Base-by-base conservation (phyloP, 495 filamentous ascomycete species). In the Neurospora sp. region DNA sequence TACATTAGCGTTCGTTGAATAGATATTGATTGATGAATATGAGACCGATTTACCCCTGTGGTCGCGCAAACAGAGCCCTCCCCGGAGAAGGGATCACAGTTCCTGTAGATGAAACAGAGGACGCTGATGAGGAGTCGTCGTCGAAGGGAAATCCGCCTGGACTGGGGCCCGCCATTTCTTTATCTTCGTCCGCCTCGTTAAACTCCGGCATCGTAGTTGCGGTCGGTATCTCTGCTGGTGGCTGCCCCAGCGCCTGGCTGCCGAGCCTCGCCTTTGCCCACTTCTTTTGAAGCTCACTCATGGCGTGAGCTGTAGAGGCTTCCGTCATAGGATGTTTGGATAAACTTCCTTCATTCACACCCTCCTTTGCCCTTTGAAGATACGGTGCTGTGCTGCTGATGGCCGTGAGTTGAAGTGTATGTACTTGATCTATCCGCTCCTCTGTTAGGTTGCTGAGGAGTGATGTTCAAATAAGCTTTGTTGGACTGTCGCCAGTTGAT, bases 221-320 rank as follows among this genome's bases (percentile, higher is more conserved):
- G 40, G 70, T 41, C 41, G 70, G 42, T 54, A 72, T 73, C 69
- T 41, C 70, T 18, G 73, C 39, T 72, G 54, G 54, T 75, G 62
- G 74, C 39, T 66, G 54, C 23, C 54, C 54, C 27, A 66, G 5
- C 54, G 54, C 54, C 54, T 35, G 54, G 16, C 20, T 72, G 44
- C 86, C 85, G 76, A 96, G 84, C 84, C 92, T 94, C 46, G 93
- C 86, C 82, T 93, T 94, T 79, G 91, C 91, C 82, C 94, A 96
- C 71, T 90, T 89, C 79, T 89, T 91, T 83, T 95, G 93, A 42
- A 98, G 88, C 73, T 94, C 90, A 79, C 93, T 96, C 94, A 98
- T 97, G 77, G 75, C 79, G 54, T 66, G 54, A 66, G 54, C 54
- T 66, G 27, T 35, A 66, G 54, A 66, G 54, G 54, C 27, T 66